Evolutionary conservation across 768 basidiomycete genomes (phyloP).

Genomic region (Podaxis sp.): DNA sequence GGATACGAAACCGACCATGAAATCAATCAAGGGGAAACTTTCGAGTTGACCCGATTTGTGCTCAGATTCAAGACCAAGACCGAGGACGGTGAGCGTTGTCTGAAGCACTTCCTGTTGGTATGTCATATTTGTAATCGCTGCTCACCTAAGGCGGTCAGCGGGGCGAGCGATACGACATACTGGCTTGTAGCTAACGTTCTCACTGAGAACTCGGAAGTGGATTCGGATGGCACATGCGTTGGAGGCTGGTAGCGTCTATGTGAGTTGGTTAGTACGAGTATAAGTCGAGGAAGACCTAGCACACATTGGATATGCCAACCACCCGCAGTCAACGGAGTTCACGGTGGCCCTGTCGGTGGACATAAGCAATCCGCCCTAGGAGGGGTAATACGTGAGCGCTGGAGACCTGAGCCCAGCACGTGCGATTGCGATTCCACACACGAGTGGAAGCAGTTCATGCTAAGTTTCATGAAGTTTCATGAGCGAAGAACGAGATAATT

Average conservation of each 20-base stretch:
- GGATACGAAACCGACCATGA: constrained; percentile 64
- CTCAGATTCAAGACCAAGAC: constrained; percentile 74
- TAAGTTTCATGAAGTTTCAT: constrained; percentile 35
- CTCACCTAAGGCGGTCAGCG: constrained; percentile 40
- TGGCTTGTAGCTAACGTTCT: constrained; percentile 81
- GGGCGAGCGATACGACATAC: constrained; percentile 77
- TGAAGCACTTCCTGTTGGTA: background rate
- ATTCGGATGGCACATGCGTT: constrained; percentile 61
- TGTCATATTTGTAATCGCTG: background rate
- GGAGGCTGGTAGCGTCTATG: constrained; percentile 65
- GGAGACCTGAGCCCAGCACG: constrained; percentile 19
- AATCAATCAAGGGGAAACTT: constrained; percentile 77
- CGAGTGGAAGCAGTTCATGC: constrained; percentile 60
- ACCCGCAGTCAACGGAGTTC: constrained; percentile 39
- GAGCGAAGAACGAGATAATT: background rate
- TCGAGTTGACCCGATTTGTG: constrained; percentile 76
- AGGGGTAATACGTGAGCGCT: constrained; percentile 65
- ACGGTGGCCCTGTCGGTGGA: constrained; percentile 62
- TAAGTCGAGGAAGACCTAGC: background rate
- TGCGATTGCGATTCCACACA: constrained; percentile 24
- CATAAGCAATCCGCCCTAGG: constrained; percentile 76
- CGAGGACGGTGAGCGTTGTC: constrained; percentile 34
- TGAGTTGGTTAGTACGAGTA: constrained; percentile 22
- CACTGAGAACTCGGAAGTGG: constrained; percentile 62
- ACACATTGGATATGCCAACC: constrained; percentile 34